Evolutionary conservation across 1,139 yeast genomes (phyloP).

Genomic region (Taiozyma sp.): DNA sequence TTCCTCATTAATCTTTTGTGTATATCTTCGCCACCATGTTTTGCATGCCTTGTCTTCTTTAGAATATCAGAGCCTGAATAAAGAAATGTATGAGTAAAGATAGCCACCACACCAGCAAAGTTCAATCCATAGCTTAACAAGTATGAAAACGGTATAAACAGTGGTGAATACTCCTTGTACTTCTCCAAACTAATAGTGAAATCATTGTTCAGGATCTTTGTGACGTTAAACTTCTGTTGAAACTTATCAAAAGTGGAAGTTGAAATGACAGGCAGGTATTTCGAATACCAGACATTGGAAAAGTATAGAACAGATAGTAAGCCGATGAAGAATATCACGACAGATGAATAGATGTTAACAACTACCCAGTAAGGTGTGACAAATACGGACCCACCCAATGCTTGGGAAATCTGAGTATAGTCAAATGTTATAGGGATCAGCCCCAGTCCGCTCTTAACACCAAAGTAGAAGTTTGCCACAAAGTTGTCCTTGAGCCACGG

Average conservation of each 20-base stretch:
- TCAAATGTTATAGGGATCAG: conserved; percentile 47
- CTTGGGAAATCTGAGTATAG: conserved; percentile 41
- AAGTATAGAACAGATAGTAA: conserved; percentile 32
- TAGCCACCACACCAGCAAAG: conserved; percentile 38
- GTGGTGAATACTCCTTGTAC: conserved; percentile 32
- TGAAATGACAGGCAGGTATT: conserved; percentile 36
- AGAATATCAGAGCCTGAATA: conserved; percentile 38
- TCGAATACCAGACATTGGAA: conserved; percentile 36
- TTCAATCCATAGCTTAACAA: conserved; percentile 36
- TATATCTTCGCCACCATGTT: conserved; percentile 35
- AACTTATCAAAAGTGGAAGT: conserved; percentile 33
- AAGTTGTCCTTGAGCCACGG: conserved; percentile 30
- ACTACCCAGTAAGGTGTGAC: conserved; percentile 51
- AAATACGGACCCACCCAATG: conserved; percentile 37
- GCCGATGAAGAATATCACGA: conserved; percentile 29
- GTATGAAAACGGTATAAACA: conserved; percentile 36
- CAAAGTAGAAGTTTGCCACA: conserved; percentile 46
- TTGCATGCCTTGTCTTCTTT: conserved; percentile 26
- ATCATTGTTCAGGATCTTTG: conserved; percentile 33
- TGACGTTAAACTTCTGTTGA: conserved; percentile 32
- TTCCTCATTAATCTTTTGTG: conserved; percentile 34
- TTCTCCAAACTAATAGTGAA: conserved; percentile 26
- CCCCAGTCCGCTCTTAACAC: conserved; percentile 49
- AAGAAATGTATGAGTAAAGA: conserved; percentile 34
- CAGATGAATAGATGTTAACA: conserved; percentile 30